Evolutionary conservation across 768 basidiomycete species (phyloP), one percentile per base, ranked within the genome.

Genomic region (Podaxis sp.): DNA sequence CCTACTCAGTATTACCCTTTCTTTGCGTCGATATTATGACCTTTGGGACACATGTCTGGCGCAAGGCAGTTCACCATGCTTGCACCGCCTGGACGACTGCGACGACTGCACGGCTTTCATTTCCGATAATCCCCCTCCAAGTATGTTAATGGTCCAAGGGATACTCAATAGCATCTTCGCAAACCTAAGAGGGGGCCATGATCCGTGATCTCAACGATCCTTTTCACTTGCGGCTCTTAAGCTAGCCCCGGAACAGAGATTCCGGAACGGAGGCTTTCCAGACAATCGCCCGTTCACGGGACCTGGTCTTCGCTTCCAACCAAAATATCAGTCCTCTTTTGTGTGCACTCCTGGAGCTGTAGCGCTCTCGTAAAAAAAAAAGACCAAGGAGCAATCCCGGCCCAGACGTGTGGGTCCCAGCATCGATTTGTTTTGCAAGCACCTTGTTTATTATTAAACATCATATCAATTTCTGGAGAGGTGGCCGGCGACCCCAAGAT

Each of bases 41-140:
- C n/a, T 17, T 55, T 36, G 5, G 13, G 30, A 44, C 61, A 57
- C 61, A 30, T 56, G 61, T 40, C n/a, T 30, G 22, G 30, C 61
- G 33, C 52, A 39, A 57, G 61, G 61, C 61, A 13, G 22, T n/a
- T 33, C 44, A 15, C 52, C 61, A 57, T 49, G 61, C 54, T 63
- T n/a, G 46, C 44, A 49, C 53, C 61, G 51, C 61, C 61, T 63
- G 55, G 46, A 42, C n/a, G 46, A 22, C 61, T 56, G 55, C 46
- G 54, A 63, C 49, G 24, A 56, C 30, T 49, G 61, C 22, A 39
- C 54, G 61, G 46, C 19, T 57, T 63, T 63, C 53, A 63, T 63
- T 36, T 63, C 61, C 61, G 61, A 52, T 26, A n/a, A 36, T 3
- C 24, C 30, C 38, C 61, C 61, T 40, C 44, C 48, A 26, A 40